Evolutionary conservation across 768 basidiomycete genomes (phyloP).

Genomic region (Pleurotus djamor): DNA sequence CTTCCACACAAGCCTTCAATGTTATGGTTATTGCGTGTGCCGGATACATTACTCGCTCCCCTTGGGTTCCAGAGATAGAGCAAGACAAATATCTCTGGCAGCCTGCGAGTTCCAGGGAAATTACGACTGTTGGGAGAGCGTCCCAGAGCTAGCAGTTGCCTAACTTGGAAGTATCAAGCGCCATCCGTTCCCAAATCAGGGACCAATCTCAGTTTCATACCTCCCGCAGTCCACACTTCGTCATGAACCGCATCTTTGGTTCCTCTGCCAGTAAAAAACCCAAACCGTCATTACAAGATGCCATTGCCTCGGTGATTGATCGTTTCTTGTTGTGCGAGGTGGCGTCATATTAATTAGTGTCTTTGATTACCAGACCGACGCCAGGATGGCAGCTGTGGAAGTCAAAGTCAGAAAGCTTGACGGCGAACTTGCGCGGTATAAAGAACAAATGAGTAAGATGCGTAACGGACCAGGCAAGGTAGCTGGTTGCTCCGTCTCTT

Average conservation of each 20-base stretch:
- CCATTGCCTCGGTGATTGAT: slow-evolving; percentile 77
- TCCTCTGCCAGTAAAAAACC: slow-evolving; percentile 75
- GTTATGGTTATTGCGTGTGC: background rate
- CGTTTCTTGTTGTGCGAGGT: slow-evolving; percentile 4
- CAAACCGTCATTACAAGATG: slow-evolving; percentile 85
- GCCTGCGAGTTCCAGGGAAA: background rate
- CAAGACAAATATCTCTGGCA: background rate
- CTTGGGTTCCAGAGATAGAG: background rate
- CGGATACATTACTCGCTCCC: background rate
- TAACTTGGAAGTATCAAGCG: slow-evolving; percentile 8
- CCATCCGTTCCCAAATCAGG: slow-evolving; percentile 1
- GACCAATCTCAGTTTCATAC: background rate
- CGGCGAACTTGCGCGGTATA: slow-evolving; percentile 87
- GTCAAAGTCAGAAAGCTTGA: slow-evolving; percentile 98
- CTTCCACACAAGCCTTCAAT: background rate
- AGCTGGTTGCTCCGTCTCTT: slow-evolving; percentile 10
- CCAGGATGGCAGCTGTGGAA: slow-evolving; percentile 83
- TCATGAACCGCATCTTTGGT: slow-evolving; percentile 88
- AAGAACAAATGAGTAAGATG: slow-evolving; percentile 95
- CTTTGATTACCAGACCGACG: slow-evolving; percentile 65
- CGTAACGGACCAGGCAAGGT: slow-evolving; percentile 96
- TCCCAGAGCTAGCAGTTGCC: background rate
- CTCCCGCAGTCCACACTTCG: background rate
- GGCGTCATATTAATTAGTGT: background rate
- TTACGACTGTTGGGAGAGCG: background rate